Percentiles rank a stretch among this genome's conserved stretches.
Evolutionary conservation across 768 basidiomycete genomes (phyloP).

Genomic region (Suillus bovinus): DNA sequence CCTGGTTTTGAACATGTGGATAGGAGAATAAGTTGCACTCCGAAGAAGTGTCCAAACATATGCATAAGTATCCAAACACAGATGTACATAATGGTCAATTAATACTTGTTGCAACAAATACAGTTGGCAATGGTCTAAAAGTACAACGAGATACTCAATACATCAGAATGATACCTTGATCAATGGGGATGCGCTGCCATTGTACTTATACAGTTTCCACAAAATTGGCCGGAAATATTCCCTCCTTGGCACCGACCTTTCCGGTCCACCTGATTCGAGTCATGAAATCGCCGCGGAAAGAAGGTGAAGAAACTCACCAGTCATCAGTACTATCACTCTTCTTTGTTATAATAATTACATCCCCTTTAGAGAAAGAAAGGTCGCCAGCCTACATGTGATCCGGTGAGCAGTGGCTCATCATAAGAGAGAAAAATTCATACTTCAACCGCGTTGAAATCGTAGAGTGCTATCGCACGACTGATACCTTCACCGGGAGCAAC

Average conservation of each 20-base stretch:
- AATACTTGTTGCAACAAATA: neutral
- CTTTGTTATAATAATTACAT: conserved; percentile 67
- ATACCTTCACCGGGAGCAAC: conserved; percentile 59
- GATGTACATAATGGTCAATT: neutral
- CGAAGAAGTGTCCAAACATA: neutral
- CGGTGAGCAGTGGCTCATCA: conserved; percentile 6
- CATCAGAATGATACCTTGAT: conserved; percentile 7
- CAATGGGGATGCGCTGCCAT: neutral
- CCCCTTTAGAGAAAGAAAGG: conserved; percentile 73
- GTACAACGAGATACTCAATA: neutral
- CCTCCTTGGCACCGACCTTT: conserved; percentile 55
- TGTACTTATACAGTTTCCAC: conserved; percentile 56
- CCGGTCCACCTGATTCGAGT: conserved; percentile 68
- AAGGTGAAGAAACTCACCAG: conserved; percentile 52
- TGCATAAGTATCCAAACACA: too few species aligned
- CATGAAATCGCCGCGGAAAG: neutral
- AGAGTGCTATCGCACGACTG: conserved; percentile 72
- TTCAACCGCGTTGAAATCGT: conserved; percentile 73
- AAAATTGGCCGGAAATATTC: conserved; percentile 83
- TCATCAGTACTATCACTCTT: conserved; percentile 74
- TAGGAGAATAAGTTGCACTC: too few species aligned
- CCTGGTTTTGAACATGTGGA: neutral
- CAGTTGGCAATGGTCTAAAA: neutral
- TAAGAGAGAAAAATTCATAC: conserved; percentile 35
- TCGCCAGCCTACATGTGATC: conserved; percentile 59